Evolutionary conservation across 305 asterid species (phyloP).

Genomic region (Fraxinus nigra): DNA sequence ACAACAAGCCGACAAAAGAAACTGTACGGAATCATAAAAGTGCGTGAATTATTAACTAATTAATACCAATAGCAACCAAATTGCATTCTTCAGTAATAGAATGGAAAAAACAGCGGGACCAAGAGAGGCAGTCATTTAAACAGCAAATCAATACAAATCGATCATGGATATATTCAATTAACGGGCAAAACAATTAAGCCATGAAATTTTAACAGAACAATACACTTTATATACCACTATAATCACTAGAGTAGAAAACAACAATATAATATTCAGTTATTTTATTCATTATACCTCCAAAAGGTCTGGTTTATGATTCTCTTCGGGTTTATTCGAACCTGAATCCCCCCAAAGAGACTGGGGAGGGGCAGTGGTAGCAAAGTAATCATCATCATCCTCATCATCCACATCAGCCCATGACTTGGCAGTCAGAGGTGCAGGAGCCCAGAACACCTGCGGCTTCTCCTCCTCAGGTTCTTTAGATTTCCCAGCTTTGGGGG

Average conservation of each 20-base stretch:
- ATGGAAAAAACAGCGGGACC: not conserved
- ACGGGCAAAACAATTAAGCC: not conserved
- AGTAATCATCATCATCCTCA: slow-evolving; percentile 92
- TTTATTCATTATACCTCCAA: slow-evolving; percentile 42
- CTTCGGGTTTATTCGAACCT: slow-evolving; percentile 29
- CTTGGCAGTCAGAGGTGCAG: slow-evolving; percentile 74
- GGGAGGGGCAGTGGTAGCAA: slow-evolving; percentile 91
- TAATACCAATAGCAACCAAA: not conserved
- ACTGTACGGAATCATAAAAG: not conserved
- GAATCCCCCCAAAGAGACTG: slow-evolving; percentile 62
- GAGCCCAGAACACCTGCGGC: slow-evolving; percentile 77
- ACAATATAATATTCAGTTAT: not conserved
- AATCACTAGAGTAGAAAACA: slow-evolving; percentile 3
- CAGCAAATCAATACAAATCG: slow-evolving; percentile 3
- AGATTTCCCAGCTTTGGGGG: slow-evolving; percentile 40
- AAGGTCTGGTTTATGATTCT: slow-evolving; percentile 29
- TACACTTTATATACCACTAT: not conserved
- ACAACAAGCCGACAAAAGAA: not conserved
- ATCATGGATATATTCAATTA: not conserved
- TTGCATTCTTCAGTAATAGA: not conserved
- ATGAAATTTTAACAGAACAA: not conserved
- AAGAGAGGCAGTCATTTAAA: not conserved
- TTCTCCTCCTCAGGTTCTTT: slow-evolving; percentile 49
- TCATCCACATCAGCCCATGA: slow-evolving; percentile 99
- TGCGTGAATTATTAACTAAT: not conserved